Evolutionary conservation across 345 rosid genomes (phyloP).

Genomic region (Citrus maxima): DNA sequence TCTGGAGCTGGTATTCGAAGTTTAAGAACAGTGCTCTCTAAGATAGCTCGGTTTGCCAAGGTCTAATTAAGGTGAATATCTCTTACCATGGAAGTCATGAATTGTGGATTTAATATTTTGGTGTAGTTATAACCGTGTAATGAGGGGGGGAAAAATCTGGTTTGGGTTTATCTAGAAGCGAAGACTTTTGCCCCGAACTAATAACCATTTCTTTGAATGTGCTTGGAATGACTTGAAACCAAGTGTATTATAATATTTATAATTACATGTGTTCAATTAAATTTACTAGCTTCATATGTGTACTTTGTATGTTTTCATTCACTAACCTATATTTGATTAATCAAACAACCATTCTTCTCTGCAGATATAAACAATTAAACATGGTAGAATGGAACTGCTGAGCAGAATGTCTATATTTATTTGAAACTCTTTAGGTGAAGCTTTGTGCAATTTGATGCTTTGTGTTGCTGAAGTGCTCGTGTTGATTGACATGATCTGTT

Average conservation of each 20-base stretch:
- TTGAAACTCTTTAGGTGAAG: no score
- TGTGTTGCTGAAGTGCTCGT: no score
- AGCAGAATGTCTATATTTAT: neutral
- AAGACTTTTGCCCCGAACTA: neutral
- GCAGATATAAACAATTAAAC: neutral
- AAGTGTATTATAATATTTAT: neutral
- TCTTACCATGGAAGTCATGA: neutral
- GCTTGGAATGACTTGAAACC: neutral
- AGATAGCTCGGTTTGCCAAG: conserved; percentile 74
- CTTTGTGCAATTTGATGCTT: neutral
- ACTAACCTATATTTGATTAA: neutral
- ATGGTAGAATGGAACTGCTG: neutral
- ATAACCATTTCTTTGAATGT: neutral
- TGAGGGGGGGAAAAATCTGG: no score
- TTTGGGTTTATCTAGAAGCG: neutral
- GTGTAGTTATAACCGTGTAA: neutral
- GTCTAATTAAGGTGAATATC: conserved; percentile 13
- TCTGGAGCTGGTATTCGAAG: conserved; percentile 90
- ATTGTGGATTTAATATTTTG: neutral
- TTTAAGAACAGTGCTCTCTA: conserved; percentile 76
- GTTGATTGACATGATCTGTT: neutral
- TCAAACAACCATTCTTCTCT: neutral
- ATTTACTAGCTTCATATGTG: neutral
- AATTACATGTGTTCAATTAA: no score
- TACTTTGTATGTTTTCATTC: neutral